A percentile compares a stretch with the other conserved stretches of the same genome.
Conservation (phyloP, 2,329 filamentous ascomycete genomes). For the Coniochaeta prunicola region DNA sequence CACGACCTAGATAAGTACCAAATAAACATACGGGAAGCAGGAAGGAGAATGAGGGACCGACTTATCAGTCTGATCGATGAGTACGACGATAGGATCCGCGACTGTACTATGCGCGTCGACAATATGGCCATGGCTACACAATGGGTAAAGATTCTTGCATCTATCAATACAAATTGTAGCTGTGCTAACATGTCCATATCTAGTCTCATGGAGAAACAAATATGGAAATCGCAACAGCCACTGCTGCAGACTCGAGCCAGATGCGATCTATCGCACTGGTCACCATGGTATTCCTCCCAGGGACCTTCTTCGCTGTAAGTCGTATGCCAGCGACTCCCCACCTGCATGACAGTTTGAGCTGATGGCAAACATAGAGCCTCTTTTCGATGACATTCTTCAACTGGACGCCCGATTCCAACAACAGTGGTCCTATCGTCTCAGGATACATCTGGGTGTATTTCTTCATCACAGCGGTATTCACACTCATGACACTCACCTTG, state of each 20-base stretch:
- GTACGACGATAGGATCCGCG: background rate
- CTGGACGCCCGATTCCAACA: background rate
- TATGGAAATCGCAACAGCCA: background rate
- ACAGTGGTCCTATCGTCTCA: background rate
- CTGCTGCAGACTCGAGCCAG: background rate
- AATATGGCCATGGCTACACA: background rate
- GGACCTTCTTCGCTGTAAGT: background rate
- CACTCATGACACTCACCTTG: background rate
- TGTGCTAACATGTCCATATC: background rate
- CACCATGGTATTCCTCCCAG: background rate
- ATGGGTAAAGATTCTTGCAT: background rate
- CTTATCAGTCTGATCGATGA: background rate
- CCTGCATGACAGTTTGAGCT: background rate
- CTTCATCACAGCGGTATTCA: background rate
- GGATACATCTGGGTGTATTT: background rate
- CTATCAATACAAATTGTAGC: too few species aligned
- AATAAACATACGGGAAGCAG: too few species aligned
- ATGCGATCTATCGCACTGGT: background rate
- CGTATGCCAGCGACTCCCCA: background rate
- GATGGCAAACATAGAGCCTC: background rate
- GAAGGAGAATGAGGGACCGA: background rate
- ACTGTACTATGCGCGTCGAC: background rate
- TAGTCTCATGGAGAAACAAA: background rate
- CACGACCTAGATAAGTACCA: too few species aligned
- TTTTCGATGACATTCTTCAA: background rate